These are phyloP conservation scores for Tuber indicum DNA, from an alignment of 495 filamentous ascomycete genomes.

Conservation along the genomic window DNA sequence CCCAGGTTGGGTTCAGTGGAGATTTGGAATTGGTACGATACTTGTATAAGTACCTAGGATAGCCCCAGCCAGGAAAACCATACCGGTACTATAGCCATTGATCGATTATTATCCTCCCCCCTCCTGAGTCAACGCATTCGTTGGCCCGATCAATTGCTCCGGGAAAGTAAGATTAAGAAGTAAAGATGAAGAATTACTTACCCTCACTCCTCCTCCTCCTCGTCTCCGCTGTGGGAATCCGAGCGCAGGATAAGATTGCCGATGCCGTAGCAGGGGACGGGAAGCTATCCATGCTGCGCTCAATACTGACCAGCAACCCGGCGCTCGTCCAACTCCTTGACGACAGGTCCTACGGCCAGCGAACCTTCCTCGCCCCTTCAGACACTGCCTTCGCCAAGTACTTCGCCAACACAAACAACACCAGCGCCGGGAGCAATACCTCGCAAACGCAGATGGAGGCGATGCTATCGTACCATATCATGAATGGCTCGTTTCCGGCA, in stretches of 20 bases:
- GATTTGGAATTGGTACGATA: not conserved
- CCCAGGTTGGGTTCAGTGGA: not conserved
- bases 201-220: not conserved
- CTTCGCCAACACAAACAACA: not conserved
- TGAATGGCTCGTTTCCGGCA: conserved; percentile 1
- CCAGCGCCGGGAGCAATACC: not conserved
- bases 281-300: not conserved
- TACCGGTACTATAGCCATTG: not conserved
- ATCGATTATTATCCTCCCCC: not conserved
- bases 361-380: not conserved
- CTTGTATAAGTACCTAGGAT: not conserved
- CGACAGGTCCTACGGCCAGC: not conserved
- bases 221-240: not conserved
- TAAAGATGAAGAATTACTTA: not conserved
- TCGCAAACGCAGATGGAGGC: not conserved
- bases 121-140: not conserved
- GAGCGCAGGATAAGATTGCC: not conserved
- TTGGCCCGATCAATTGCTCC: not conserved
- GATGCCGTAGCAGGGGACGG: not conserved
- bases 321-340: not conserved
- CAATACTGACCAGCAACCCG: not conserved
- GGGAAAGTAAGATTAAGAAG: not conserved
- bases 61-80: not conserved
- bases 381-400: not conserved
- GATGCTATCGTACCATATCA: not conserved